A percentile compares a stretch with the other conserved stretches of the same genome.
Evolutionary conservation across 2,329 filamentous ascomycete species (phyloP).

Genomic region (Fusarium sp.): DNA sequence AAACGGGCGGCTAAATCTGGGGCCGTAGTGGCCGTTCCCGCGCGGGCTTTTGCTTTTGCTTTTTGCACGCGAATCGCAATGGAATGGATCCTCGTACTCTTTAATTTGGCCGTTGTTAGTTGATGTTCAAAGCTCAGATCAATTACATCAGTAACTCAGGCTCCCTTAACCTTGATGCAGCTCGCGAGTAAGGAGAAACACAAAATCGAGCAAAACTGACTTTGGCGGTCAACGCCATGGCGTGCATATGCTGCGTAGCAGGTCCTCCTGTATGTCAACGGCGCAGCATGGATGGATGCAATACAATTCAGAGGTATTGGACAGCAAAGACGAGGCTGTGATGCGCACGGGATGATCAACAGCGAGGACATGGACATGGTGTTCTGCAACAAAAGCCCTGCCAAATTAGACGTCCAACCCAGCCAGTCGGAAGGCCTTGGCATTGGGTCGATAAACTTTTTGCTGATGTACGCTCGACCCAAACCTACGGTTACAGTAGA

Average conservation of each 20-base stretch:
- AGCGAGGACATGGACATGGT: conserved; percentile 4
- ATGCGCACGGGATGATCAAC: conserved; percentile 12
- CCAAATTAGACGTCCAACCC: background rate
- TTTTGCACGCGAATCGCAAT: conserved; percentile 17
- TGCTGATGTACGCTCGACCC: background rate
- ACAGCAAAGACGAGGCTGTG: conserved; percentile 8
- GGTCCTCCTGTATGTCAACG: conserved; percentile 13
- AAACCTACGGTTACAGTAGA: conserved; percentile 4
- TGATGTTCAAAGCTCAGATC: too few species aligned
- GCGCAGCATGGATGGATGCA: conserved; percentile 22
- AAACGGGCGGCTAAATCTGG: conserved; percentile 39
- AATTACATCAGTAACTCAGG: too few species aligned
- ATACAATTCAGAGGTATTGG: background rate
- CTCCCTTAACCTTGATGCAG: too few species aligned
- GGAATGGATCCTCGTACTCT: background rate
- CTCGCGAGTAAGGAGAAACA: background rate
- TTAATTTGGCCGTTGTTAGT: conserved; percentile 1
- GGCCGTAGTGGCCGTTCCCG: conserved; percentile 22
- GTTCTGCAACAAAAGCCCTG: background rate
- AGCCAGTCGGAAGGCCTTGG: background rate
- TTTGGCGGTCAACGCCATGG: conserved; percentile 16
- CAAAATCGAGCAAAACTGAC: background rate
- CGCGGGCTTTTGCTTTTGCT: conserved; percentile 33
- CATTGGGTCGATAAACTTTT: background rate
- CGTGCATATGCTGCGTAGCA: conserved; percentile 9